These are phyloP conservation scores for Backusella psychrophila DNA, from an alignment of 192 early-diverging fungal species.

Conservation along the genomic window DNA sequence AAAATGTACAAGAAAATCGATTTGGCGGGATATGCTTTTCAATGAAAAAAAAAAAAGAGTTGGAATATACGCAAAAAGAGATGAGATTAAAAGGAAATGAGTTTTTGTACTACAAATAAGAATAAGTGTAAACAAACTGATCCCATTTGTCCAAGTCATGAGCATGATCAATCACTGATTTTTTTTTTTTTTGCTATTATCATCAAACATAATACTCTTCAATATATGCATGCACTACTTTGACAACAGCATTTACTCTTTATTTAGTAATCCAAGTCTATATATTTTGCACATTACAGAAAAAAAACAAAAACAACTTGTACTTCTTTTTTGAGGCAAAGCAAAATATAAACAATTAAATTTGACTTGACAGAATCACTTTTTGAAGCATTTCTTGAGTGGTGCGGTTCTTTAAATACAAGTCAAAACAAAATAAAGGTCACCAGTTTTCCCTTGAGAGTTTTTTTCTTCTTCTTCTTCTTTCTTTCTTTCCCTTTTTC, in stretches of 20 bases:
- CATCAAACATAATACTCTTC: background rate
- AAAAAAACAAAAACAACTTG: too few relatives aligned
- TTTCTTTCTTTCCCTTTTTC: background rate
- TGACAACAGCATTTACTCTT: too few relatives aligned
- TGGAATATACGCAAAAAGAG: too few relatives aligned
- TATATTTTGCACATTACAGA: too few relatives aligned
- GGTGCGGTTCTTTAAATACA: background rate
- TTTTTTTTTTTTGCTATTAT: background rate
- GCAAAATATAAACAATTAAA: background rate
- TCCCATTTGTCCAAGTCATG: background rate
- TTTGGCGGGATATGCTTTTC: too few relatives aligned
- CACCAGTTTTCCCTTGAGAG: background rate
- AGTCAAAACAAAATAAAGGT: background rate
- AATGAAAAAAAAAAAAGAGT: too few relatives aligned
- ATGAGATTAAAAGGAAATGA: background rate
- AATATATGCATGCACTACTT: too few relatives aligned
- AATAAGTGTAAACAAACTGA: background rate
- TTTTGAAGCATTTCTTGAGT: background rate
- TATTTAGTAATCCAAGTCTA: too few relatives aligned
- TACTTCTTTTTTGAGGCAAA: background rate
- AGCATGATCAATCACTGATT: background rate
- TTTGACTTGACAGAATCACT: background rate
- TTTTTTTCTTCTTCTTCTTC: background rate
- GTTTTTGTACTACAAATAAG: background rate
- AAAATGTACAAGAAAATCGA: too few relatives aligned